A percentile compares a stretch with the other conserved stretches of the same genome.
phyloP scores from a whole-genome alignment of 805 yeast genomes.

The Ogataea chonburiensis region DNA sequence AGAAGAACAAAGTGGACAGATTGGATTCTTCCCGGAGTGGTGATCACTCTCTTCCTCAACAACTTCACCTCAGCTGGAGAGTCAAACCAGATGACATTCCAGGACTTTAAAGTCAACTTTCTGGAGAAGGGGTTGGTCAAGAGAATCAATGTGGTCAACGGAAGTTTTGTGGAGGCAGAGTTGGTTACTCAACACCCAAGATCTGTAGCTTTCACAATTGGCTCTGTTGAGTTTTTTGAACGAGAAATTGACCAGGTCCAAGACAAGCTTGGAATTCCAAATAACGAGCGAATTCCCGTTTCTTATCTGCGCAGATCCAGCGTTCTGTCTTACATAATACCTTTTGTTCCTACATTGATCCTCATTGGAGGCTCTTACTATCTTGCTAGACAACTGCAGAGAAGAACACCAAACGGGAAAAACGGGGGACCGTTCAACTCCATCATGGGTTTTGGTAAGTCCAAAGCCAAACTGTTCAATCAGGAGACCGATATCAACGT shows the following conservation, averaged over 20 bases:
- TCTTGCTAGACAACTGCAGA: constrained; percentile 39
- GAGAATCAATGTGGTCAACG: constrained; percentile 73
- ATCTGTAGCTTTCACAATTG: constrained; percentile 66
- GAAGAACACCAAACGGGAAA: constrained; percentile 44
- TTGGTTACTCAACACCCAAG: constrained; percentile 33
- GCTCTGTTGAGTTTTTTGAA: constrained; percentile 87
- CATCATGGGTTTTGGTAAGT: constrained; percentile 79
- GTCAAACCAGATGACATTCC: constrained; percentile 68
- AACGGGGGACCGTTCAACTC: constrained; percentile 78
- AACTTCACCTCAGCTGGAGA: constrained; percentile 18
- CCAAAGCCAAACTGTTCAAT: constrained; percentile 88
- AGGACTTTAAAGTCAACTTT: constrained; percentile 77
- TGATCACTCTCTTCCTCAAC: constrained; percentile 24
- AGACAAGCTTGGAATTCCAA: constrained; percentile 60
- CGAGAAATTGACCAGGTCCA: constrained; percentile 74
- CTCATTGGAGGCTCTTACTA: constrained; percentile 88
- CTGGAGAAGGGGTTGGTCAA: constrained; percentile 77
- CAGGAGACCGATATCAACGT: constrained; percentile 88
- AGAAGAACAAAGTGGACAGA: constrained; percentile 24
- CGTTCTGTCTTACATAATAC: constrained; percentile 58
- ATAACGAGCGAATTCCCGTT: constrained; percentile 74
- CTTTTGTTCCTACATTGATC: constrained; percentile 84
- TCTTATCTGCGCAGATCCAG: constrained; percentile 73
- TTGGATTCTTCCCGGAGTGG: constrained; percentile 30
- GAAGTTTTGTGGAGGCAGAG: constrained; percentile 68